Evolutionary conservation across 768 basidiomycete genomes (phyloP).

Genomic region (Hericium erinaceus): DNA sequence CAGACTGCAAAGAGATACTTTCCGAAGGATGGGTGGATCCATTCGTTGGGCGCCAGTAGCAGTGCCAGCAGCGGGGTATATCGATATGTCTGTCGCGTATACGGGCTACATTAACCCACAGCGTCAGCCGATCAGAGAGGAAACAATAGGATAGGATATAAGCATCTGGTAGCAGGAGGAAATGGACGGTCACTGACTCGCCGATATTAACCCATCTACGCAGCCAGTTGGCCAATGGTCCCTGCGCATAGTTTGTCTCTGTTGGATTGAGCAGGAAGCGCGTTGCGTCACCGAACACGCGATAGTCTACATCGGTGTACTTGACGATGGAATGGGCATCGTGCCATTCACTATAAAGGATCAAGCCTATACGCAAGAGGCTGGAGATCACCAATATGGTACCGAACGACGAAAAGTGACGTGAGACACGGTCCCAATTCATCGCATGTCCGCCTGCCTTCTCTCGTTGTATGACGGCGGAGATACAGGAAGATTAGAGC

Average conservation of each 20-base stretch:
- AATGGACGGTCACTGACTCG: conserved; percentile 48
- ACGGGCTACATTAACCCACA: conserved; percentile 51
- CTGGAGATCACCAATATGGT: conserved; percentile 44
- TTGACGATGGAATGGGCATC: conserved; percentile 76
- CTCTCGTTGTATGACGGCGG: too few species aligned
- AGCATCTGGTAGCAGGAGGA: neutral
- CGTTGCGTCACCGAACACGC: conserved; percentile 91
- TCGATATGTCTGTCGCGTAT: conserved; percentile 85
- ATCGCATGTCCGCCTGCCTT: neutral
- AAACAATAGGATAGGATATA: neutral
- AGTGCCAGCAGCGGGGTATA: conserved; percentile 92
- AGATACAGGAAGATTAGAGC: too few species aligned
- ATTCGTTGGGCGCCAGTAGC: conserved; percentile 69
- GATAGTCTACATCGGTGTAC: conserved; percentile 98
- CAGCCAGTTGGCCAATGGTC: conserved; percentile 37
- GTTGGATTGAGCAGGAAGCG: conserved; percentile 47
- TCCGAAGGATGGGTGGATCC: conserved; percentile 80
- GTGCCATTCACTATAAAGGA: conserved; percentile 86
- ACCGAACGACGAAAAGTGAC: conserved; percentile 31
- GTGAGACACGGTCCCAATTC: neutral
- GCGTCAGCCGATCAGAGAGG: neutral
- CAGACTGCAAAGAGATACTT: conserved; percentile 82
- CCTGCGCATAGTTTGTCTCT: conserved; percentile 47
- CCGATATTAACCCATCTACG: conserved; percentile 37
- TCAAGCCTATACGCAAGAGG: conserved; percentile 57